These are phyloP conservation scores for Aspergillus versicolor DNA, from an alignment of 2,329 filamentous ascomycete genomes.

Conservation along the genomic window DNA sequence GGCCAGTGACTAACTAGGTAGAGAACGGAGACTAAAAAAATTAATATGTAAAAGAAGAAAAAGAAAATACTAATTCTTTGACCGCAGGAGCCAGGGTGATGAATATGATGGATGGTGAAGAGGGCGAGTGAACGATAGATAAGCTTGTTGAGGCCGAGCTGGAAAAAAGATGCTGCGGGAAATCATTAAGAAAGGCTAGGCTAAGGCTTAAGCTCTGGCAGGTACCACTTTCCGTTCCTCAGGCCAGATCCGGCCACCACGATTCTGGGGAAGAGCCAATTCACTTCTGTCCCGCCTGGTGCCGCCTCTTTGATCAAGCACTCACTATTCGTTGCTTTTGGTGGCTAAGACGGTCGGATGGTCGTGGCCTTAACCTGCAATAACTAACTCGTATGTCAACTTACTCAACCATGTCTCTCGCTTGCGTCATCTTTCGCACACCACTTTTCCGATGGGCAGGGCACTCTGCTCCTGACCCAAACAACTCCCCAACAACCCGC, in stretches of 20 bases:
- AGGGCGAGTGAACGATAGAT: background rate
- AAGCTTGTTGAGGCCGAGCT: slow-evolving; percentile 14
- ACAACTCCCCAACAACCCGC: background rate
- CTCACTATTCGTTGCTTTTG: background rate
- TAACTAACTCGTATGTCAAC: background rate
- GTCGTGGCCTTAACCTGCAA: background rate
- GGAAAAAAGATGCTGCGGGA: slow-evolving; percentile 25
- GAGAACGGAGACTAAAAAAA: slow-evolving; percentile 20
- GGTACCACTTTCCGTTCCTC: background rate
- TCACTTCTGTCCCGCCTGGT: background rate
- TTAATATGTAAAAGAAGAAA: slow-evolving; percentile 21
- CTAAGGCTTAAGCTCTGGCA: slow-evolving; percentile 4
- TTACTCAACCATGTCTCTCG: background rate
- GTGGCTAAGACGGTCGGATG: background rate
- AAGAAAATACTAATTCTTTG: slow-evolving; percentile 22
- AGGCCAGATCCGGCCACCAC: background rate
- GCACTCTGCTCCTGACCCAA: background rate
- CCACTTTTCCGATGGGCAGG: background rate
- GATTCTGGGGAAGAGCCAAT: background rate
- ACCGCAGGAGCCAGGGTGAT: slow-evolving; percentile 15
- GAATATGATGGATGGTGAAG: slow-evolving; percentile 12
- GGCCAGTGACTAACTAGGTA: slow-evolving; percentile 11
- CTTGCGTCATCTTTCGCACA: background rate
- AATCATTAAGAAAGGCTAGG: background rate
- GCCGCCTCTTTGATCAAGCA: background rate